Evolutionary conservation across 805 yeast species (phyloP), one percentile per base, ranked within the genome.

Genomic region (Candida montana): DNA sequence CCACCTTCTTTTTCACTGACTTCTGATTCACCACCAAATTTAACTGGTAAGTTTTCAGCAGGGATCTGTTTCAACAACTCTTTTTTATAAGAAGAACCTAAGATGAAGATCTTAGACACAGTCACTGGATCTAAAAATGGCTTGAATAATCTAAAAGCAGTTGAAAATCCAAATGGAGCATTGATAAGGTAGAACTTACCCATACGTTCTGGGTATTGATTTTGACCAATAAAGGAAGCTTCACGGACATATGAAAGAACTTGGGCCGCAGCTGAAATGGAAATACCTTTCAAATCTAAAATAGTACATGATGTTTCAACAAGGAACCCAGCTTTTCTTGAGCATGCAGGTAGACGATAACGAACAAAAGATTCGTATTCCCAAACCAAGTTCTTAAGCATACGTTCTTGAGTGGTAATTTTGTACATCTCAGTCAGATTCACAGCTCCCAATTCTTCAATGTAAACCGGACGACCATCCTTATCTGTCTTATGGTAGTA

Each of bases 171-270:
- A 61, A 89, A 93, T 50, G 99, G 99, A 1, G 98, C 95, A 60
- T 93, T 93, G 67, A 93, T 87, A 55, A 90, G 70, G 68, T 89
- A 91, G 62, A 91, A 93, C 65, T 86, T 89, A 59, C 99, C 99
- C 99, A 93, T 93, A 67, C 98, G 84, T 73, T 93, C 99, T 13
- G 99, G 99, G 63, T 93, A 93, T 68, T 86, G 91, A 69, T 93
- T 87, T 72, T 93, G 99, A 45, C 98, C 96, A 55, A 93, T 87
- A 57, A 76, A 70, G 12, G 96, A 86, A 9, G 99, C 96, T 66
- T 90, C 97, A 62, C 81, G 81, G 41, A 93, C 95, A 65, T 89
- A 93, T 11, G 82, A 72, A 50, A 88, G 71, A 33, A 93, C 99
- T 61, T 83, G 87, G 49, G 82, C 79, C 20, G 95, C 95, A 36